Evolutionary conservation across 441 rosid genomes (phyloP).

Genomic region (Jatropha multifida): DNA sequence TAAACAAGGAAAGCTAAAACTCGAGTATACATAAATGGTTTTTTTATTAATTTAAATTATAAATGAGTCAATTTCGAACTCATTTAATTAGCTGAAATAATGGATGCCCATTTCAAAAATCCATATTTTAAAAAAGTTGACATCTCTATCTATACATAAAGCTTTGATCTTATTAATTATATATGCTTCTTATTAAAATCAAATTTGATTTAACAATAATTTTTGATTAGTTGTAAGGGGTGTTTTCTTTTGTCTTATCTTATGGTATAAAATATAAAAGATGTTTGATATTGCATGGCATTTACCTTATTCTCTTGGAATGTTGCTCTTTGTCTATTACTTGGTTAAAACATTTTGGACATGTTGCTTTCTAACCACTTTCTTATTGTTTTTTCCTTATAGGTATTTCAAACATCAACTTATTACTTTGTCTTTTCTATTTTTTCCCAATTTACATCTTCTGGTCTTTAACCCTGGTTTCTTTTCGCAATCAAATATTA

Average conservation of each 20-base stretch:
- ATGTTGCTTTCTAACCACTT: constrained; percentile 1
- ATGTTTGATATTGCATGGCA: background rate
- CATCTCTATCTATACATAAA: background rate
- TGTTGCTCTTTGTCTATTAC: constrained; percentile 21
- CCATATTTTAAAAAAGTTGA: background rate
- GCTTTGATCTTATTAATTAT: background rate
- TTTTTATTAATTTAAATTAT: too few species aligned
- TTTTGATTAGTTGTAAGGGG: background rate
- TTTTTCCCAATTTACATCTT: background rate
- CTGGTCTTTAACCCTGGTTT: background rate
- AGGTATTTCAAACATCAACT: background rate
- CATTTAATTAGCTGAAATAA: background rate
- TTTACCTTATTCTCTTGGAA: constrained; percentile 13
- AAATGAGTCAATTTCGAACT: too few species aligned
- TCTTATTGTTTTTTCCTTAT: constrained; percentile 6
- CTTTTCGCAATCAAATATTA: background rate
- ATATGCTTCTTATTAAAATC: background rate
- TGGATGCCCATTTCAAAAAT: background rate
- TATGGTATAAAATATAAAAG: background rate
- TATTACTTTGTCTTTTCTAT: background rate
- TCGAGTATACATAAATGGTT: too few species aligned
- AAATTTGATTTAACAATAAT: background rate
- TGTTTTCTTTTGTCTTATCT: background rate
- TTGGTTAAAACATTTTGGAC: background rate
- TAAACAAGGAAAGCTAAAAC: too few species aligned